Evolutionary conservation across 768 basidiomycete species (phyloP).

Genomic region (Auriscalpium orientale): DNA sequence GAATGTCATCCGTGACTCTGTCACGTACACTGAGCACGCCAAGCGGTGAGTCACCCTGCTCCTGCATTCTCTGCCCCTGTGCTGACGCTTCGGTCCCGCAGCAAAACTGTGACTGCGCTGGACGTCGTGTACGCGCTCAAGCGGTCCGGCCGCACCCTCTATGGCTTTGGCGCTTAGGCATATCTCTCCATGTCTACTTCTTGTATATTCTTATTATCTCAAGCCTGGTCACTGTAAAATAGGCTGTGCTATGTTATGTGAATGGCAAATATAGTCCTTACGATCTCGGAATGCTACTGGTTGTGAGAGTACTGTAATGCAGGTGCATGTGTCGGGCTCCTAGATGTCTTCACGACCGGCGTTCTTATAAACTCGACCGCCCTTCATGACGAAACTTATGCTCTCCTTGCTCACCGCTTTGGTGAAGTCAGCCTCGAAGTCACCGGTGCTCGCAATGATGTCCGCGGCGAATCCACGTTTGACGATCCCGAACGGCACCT

Average conservation of each 20-base stretch:
- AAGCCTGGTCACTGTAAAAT: not conserved
- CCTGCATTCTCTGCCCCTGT: not conserved
- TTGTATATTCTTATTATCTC: not conserved
- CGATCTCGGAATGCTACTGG: not conserved
- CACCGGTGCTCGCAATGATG: slow-evolving; percentile 31
- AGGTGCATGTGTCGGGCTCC: not conserved
- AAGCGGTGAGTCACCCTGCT: slow-evolving; percentile 34
- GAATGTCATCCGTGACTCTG: slow-evolving; percentile 67
- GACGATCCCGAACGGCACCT: slow-evolving; percentile 48
- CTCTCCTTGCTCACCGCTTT: slow-evolving; percentile 38
- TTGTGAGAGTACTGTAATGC: not conserved
- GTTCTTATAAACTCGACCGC: slow-evolving; percentile 38
- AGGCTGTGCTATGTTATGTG: not conserved
- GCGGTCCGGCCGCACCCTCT: slow-evolving; percentile 45
- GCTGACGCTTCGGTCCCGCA: slow-evolving; percentile 29
- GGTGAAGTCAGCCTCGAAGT: slow-evolving; percentile 32
- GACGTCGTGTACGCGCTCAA: slow-evolving; percentile 47
- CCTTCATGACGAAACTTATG: slow-evolving; percentile 54
- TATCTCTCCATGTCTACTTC: not conserved
- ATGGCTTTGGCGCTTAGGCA: slow-evolving; percentile 43
- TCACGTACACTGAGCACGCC: slow-evolving; percentile 67
- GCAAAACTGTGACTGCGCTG: slow-evolving; percentile 37
- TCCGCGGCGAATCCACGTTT: slow-evolving; percentile 50
- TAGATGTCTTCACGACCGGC: slow-evolving; percentile 22
- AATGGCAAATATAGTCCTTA: not conserved